Evolutionary conservation across 148 eudicot species (phyloP).

Genomic region (Heliamphora exappendiculata): DNA sequence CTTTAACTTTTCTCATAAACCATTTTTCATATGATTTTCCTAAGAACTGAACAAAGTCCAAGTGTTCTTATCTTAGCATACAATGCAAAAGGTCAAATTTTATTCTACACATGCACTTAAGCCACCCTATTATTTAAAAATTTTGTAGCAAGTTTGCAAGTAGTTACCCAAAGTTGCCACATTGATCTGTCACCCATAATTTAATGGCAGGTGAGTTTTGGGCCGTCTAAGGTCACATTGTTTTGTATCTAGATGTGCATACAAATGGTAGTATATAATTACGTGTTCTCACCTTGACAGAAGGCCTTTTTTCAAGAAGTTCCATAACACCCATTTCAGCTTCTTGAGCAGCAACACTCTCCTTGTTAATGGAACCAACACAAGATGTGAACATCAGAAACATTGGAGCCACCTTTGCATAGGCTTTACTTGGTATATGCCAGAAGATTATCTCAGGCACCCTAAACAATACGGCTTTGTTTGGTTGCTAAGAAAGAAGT

Average conservation of each 20-base stretch:
- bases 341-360: constrained; percentile 71
- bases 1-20: too few relatives aligned
- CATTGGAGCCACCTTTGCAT: constrained; percentile 51
- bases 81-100: not conserved
- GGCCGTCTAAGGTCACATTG: not conserved
- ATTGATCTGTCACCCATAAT: not conserved
- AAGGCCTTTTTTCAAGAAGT: constrained; percentile 53
- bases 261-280: not conserved
- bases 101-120: not conserved
- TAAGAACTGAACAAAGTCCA: too few relatives aligned
- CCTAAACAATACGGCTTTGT: constrained; percentile 27
- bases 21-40: too few relatives aligned
- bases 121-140: not conserved
- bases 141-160: not conserved
- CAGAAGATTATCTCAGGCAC: constrained; percentile 87
- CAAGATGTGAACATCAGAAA: constrained; percentile 30
- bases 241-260: not conserved
- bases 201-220: not conserved
- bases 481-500: constrained; percentile 11
- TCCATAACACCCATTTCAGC: constrained; percentile 82
- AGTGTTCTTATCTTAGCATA: not conserved
- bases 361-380: constrained; percentile 73
- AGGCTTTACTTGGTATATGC: constrained; percentile 85
- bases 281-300: constrained; percentile 60
- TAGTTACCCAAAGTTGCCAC: not conserved